Evolutionary conservation across 2,329 filamentous ascomycete genomes (phyloP).

Genomic region (Aureobasidium sp.): DNA sequence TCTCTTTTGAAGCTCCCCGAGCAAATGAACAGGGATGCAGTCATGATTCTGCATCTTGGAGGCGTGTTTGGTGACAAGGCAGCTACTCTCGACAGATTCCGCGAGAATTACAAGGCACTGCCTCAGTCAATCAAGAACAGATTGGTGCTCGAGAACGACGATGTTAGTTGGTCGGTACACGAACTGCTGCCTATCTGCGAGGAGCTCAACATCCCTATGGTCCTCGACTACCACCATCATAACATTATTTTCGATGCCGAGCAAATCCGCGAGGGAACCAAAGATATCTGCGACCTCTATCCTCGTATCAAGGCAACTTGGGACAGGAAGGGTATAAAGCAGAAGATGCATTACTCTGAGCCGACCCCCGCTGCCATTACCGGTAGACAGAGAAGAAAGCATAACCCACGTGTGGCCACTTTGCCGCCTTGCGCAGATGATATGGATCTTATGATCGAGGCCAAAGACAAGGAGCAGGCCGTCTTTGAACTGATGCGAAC

Average conservation of each 20-base stretch:
- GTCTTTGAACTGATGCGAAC: constrained; percentile 90
- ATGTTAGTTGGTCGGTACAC: constrained; percentile 87
- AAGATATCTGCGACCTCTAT: constrained; percentile 68
- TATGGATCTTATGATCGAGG: constrained; percentile 99
- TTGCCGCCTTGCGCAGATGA: constrained; percentile 73
- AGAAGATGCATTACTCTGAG: constrained; percentile 97
- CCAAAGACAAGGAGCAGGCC: constrained; percentile 95
- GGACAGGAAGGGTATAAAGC: constrained; percentile 73
- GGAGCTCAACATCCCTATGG: constrained; percentile 86
- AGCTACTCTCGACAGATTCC: constrained; percentile 71
- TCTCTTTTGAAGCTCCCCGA: constrained; percentile 66
- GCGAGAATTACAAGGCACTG: constrained; percentile 62
- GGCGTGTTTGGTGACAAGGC: constrained; percentile 82
- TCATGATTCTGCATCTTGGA: constrained; percentile 93
- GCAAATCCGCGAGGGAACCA: constrained; percentile 72
- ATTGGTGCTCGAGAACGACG: constrained; percentile 88
- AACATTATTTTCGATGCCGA: constrained; percentile 79
- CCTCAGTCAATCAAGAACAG: constrained; percentile 67
- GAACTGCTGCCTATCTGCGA: constrained; percentile 85
- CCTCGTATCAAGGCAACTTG: constrained; percentile 77
- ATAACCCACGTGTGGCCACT: constrained; percentile 69
- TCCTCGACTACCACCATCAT: constrained; percentile 91
- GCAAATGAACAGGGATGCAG: constrained; percentile 74
- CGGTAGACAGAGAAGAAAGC: constrained; percentile 70
- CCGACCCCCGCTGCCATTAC: constrained; percentile 70